phyloP scores from a whole-genome alignment of 768 basidiomycete genomes.

The Pleurotus sapidus region DNA sequence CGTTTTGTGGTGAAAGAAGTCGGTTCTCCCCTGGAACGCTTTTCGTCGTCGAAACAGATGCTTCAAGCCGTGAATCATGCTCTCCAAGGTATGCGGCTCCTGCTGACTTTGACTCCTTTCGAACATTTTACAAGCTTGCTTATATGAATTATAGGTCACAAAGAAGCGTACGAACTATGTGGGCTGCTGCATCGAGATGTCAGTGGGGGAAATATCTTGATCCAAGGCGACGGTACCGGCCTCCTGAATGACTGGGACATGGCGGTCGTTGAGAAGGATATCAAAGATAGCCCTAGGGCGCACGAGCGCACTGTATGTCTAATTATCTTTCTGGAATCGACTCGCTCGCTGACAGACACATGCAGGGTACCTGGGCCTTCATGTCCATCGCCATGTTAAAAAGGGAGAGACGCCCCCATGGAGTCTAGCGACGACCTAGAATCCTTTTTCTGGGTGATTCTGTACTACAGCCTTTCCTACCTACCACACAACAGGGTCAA shows the following conservation, averaged over 20 bases:
- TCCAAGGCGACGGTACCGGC: slow-evolving; percentile 1
- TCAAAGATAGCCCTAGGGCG: neutral
- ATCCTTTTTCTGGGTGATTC: slow-evolving; percentile 17
- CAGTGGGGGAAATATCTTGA: slow-evolving; percentile 10
- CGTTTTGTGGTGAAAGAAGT: slow-evolving; percentile 1
- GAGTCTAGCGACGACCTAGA: slow-evolving; percentile 13
- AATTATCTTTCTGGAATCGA: too few species aligned
- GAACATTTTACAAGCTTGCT: too few species aligned
- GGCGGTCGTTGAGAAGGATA: neutral
- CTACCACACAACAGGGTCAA: slow-evolving; percentile 7
- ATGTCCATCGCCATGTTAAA: slow-evolving; percentile 12
- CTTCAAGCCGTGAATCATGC: neutral
- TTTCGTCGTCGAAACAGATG: neutral
- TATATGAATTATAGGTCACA: neutral
- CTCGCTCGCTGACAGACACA: too few species aligned
- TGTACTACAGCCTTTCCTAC: slow-evolving; percentile 12
- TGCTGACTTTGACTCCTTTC: neutral
- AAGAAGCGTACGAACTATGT: slow-evolving; percentile 2
- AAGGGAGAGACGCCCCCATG: slow-evolving; percentile 3
- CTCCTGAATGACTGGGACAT: slow-evolving; percentile 11
- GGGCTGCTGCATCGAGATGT: slow-evolving; percentile 8
- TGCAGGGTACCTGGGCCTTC: slow-evolving; percentile 16
- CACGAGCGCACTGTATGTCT: slow-evolving; percentile 8
- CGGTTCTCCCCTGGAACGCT: neutral
- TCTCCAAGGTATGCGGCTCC: neutral